Evolutionary conservation across 1,139 yeast genomes (phyloP).

Genomic region (Spencermartinsiella ligniputridi): DNA sequence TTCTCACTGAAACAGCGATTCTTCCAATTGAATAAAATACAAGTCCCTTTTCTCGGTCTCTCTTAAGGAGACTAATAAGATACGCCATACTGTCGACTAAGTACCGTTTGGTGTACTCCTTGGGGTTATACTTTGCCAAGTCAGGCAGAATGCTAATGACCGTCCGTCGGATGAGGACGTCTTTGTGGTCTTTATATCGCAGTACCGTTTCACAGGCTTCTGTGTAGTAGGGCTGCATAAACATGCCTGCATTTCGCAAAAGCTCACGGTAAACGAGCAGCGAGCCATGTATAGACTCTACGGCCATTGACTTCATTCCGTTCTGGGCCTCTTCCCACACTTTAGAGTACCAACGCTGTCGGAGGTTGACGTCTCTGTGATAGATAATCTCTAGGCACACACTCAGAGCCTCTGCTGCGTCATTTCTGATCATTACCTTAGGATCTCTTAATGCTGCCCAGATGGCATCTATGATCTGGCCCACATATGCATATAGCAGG

Average conservation of each 20-base stretch:
- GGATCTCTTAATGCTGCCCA: slow-evolving; percentile 87
- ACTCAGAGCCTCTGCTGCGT: slow-evolving; percentile 78
- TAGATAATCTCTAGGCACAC: slow-evolving; percentile 74
- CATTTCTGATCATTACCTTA: slow-evolving; percentile 68
- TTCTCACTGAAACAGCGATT: slow-evolving; percentile 77
- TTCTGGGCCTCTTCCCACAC: slow-evolving; percentile 59
- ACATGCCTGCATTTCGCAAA: slow-evolving; percentile 59
- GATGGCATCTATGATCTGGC: slow-evolving; percentile 72
- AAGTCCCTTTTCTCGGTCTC: slow-evolving; percentile 70
- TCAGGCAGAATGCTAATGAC: slow-evolving; percentile 78
- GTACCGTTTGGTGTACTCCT: slow-evolving; percentile 72
- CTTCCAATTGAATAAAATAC: slow-evolving; percentile 83
- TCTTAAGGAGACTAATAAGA: slow-evolving; percentile 73
- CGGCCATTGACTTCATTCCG: slow-evolving; percentile 45
- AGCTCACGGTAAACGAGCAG: slow-evolving; percentile 78
- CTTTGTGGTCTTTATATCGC: slow-evolving; percentile 72
- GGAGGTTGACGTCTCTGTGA: slow-evolving; percentile 67
- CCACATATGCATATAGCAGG: slow-evolving; percentile 69
- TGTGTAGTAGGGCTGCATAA: slow-evolving; percentile 67
- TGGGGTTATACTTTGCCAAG: slow-evolving; percentile 73
- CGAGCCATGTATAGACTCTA: slow-evolving; percentile 82
- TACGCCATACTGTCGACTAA: slow-evolving; percentile 76
- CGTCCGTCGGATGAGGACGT: slow-evolving; percentile 72
- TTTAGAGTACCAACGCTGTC: slow-evolving; percentile 69
- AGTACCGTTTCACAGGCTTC: slow-evolving; percentile 74